phyloP scores from a whole-genome alignment of 768 basidiomycete species.

The Candolleomyces aberdarensis region DNA sequence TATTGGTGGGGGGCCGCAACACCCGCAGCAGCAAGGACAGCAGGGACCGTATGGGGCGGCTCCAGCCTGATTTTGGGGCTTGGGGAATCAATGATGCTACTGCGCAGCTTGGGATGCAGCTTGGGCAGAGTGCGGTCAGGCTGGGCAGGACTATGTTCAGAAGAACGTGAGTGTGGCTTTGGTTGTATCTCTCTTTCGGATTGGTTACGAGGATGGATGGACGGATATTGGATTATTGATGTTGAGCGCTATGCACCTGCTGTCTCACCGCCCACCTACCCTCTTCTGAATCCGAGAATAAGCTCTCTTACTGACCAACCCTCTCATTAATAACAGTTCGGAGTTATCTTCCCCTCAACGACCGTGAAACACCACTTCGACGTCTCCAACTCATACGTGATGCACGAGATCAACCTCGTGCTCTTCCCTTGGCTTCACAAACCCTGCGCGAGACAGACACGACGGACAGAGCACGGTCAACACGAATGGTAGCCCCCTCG shows the following conservation, averaged over 20 bases:
- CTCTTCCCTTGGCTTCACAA: slow-evolving; percentile 96
- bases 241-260: neutral
- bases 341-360: slow-evolving; percentile 69
- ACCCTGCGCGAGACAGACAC: slow-evolving; percentile 75
- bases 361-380: slow-evolving; percentile 91
- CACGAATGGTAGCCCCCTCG: slow-evolving; percentile 86
- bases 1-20: slow-evolving; percentile 25
- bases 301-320: neutral
- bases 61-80: slow-evolving; percentile 52
- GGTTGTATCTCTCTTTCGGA: slow-evolving; percentile 8
- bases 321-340: slow-evolving; percentile 52
- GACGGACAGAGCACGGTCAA: slow-evolving; percentile 60
- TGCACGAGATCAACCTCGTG: slow-evolving; percentile 80
- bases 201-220: neutral
- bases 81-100: slow-evolving; percentile 93
- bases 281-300: neutral
- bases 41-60: neutral
- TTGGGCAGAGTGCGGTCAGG: slow-evolving; percentile 90
- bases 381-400: slow-evolving; percentile 94
- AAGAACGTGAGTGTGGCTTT: slow-evolving; percentile 67
- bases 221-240: neutral
- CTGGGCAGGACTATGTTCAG: slow-evolving; percentile 94
- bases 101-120: slow-evolving; percentile 94
- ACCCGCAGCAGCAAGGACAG: slow-evolving; percentile 21
- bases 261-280: too few species aligned